Evolutionary conservation across 495 filamentous ascomycete genomes (phyloP), one percentile per base, ranked within the genome.

Genomic region (Copromyces sp.): DNA sequence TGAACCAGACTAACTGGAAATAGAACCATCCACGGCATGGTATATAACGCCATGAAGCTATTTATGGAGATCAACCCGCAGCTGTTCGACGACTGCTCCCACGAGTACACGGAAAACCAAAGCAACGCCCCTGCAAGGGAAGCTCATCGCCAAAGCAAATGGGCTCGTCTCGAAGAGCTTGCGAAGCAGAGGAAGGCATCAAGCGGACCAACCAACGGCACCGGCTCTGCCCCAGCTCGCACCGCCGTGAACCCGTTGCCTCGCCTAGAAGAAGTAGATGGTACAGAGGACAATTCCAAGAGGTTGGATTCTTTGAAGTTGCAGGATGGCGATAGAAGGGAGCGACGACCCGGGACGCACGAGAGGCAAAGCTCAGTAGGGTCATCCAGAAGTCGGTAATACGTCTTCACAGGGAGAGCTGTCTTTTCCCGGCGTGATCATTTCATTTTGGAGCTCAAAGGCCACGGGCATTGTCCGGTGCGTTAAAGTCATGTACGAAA

Each of bases 51-150:
- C 68, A 99, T 99, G 95, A 99, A 99, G 80, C 90, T 99, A 61
- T 99, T 99, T 82, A 99, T 99, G 95, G 95, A 99, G 81, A 98
- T 99, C 77, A 98, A 99, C 77, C 95, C 95, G 17, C 93, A 97
- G 78, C 90, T 99, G 35, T 99, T 99, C 79, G 95, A 99, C 75
- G 95, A 98, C 77, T 99, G 95, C 83, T 97, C 95, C 8, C 94
- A 97, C 77, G 94, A 97, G 73, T 99, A 98, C 80, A 95, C 94
- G n/a, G 95, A 98, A 79, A 90, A 94, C 74, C 95, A 98, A 82
- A 95, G 94, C 80, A 93, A 88, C 74, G 93, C 93, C 16, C 90
- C 93, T 1, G 86, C 94, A 45, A 87, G 93, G 40, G 89, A 96
- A 77, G 88, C 89, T 74, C 84, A 87, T 47, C 90, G 95, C 71